Evolutionary conservation across 2,329 filamentous ascomycete genomes (phyloP).

Genomic region (Botrytis cinerea): DNA sequence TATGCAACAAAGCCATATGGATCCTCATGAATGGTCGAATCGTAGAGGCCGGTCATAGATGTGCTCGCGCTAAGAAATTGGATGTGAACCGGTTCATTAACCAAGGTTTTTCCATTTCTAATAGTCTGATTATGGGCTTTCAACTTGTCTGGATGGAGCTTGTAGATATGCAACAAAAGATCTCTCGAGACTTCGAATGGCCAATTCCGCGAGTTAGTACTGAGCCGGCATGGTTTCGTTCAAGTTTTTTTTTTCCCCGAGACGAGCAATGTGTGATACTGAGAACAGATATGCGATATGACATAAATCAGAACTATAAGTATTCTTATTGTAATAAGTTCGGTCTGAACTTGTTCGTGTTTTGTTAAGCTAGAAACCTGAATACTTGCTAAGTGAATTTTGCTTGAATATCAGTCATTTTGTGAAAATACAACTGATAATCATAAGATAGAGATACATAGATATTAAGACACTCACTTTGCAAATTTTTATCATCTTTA

Average conservation of each 20-base stretch:
- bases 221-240: no score
- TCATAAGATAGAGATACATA: background rate
- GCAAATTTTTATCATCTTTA: background rate
- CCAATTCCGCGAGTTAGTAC: no score
- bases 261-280: no score
- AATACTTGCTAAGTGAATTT: background rate
- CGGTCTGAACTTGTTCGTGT: background rate
- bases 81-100: background rate
- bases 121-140: accelerated
- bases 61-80: background rate
- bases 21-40: no score
- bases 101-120: background rate
- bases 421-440: background rate
- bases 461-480: background rate
- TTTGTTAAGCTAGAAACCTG: background rate
- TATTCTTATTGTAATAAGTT: no score
- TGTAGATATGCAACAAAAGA: background rate
- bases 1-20: background rate
- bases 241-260: no score
- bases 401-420: background rate
- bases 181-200: background rate
- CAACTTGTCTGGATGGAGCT: background rate
- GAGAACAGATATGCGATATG: no score
- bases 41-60: background rate
- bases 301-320: no score